Conservation (phyloP, 225 moss, liverwort and hornwort species). For the Bryoerythrophyllum caledonicum region DNA sequence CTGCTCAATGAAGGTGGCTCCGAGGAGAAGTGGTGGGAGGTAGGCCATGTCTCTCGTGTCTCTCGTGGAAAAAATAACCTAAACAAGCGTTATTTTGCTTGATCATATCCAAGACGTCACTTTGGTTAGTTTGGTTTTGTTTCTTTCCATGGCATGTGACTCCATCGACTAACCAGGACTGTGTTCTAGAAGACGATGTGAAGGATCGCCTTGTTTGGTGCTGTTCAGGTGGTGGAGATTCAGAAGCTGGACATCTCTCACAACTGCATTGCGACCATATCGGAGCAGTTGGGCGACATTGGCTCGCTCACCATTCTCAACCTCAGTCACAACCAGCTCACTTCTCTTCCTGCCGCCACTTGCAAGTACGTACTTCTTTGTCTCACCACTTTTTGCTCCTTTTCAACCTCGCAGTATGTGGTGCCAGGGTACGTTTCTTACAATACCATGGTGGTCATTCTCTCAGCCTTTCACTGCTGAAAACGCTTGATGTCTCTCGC, state of each 20-base stretch:
- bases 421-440: no score
- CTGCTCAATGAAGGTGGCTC: conserved; percentile 59
- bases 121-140: background rate
- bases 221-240: conserved; percentile 66
- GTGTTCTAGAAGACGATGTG: no score
- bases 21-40: conserved; percentile 95
- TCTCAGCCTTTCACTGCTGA: conserved; percentile 53
- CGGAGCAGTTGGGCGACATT: conserved; percentile 64
- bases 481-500: conserved; percentile 68
- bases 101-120: background rate
- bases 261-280: conserved; percentile 62
- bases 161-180: no score
- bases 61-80: no score
- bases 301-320: conserved; percentile 64
- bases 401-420: no score
- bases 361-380: conserved; percentile 48
- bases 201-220: background rate
- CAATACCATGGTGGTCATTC: background rate
- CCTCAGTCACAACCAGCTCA: conserved; percentile 72
- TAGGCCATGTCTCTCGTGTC: conserved; percentile 27
- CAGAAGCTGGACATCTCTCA: conserved; percentile 76
- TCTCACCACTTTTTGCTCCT: background rate
- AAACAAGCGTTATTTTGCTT: background rate
- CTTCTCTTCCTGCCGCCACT: conserved; percentile 55
- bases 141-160: no score